These are phyloP conservation scores for Nicotiana tomentosiformis DNA, from an alignment of 257 asterid species.

Conservation along the genomic window DNA sequence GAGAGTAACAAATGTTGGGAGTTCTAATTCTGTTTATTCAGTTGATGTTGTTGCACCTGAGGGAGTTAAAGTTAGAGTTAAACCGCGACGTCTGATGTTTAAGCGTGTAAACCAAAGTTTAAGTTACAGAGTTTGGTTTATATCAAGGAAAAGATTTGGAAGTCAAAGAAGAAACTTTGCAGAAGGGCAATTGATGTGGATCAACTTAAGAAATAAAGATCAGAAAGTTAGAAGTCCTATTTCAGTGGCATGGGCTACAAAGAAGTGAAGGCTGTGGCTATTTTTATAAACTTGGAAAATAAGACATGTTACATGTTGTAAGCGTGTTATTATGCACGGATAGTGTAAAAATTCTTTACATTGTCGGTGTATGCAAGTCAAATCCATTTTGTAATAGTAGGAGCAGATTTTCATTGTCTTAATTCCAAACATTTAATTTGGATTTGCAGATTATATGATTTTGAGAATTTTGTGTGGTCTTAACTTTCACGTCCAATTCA, in stretches of 20 bases:
- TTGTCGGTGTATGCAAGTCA: neutral
- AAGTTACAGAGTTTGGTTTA: constrained; percentile 70
- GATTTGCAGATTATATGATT: neutral
- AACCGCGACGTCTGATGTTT: constrained; percentile 53
- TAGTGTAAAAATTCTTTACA: neutral
- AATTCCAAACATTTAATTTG: neutral
- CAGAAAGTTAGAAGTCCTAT: constrained; percentile 72
- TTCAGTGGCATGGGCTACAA: constrained; percentile 71
- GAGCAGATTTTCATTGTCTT: neutral
- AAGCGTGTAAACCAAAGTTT: constrained; percentile 47
- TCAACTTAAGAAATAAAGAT: constrained; percentile 34
- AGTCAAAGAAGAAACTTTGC: constrained; percentile 22
- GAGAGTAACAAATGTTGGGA: constrained; percentile 67
- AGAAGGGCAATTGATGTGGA: constrained; percentile 79
- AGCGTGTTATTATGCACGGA: neutral
- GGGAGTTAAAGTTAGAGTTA: constrained; percentile 68
- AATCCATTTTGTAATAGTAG: neutral
- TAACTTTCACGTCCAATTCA: no score
- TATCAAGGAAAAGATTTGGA: constrained; percentile 34
- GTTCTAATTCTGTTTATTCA: constrained; percentile 26
- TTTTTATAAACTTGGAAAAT: neutral
- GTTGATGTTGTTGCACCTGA: constrained; percentile 54
- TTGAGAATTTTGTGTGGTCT: no score
- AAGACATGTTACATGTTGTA: neutral
- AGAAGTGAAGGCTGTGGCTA: constrained; percentile 20